Conservation (phyloP, 345 rosid genomes). For the Brassica carinata region DNA sequence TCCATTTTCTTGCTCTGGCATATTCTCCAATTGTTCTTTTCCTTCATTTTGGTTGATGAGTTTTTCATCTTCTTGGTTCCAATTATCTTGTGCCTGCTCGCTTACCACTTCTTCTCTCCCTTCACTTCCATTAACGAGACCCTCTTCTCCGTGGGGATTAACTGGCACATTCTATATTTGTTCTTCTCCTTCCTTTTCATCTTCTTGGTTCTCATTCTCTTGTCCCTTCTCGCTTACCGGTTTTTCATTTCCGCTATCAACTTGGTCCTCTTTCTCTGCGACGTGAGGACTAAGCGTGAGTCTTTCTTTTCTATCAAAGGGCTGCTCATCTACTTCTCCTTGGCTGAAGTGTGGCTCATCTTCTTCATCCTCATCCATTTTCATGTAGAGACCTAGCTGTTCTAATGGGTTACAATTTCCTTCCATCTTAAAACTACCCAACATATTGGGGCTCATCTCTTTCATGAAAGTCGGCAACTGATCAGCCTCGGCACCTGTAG, state of each 20-base stretch:
- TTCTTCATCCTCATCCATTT: constrained; percentile 66
- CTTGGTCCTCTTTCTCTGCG: constrained; percentile 9
- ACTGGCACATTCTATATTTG: not conserved
- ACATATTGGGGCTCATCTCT: constrained; percentile 56
- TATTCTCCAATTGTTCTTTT: not conserved
- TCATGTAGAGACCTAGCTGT: constrained; percentile 80
- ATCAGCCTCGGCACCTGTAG: constrained; percentile 46
- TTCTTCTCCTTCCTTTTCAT: constrained; percentile 21
- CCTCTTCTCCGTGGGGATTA: constrained; percentile 14
- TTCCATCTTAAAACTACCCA: constrained; percentile 76
- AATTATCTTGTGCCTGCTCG: constrained; percentile 4
- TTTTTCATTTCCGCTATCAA: not conserved
- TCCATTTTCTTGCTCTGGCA: constrained; percentile 22
- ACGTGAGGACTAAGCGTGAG: not conserved
- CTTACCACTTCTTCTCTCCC: constrained; percentile 7
- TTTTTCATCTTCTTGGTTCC: not conserved
- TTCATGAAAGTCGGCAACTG: constrained; percentile 52
- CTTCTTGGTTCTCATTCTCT: constrained; percentile 8
- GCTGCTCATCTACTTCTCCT: constrained; percentile 33
- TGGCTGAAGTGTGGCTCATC: constrained; percentile 43
- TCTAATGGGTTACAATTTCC: constrained; percentile 73
- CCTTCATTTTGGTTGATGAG: constrained; percentile 10
- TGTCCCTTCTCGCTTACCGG: not conserved
- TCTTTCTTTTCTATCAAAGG: constrained; percentile 4
- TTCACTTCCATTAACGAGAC: not conserved